Conservation (phyloP, 495 filamentous ascomycete species). For the Penicillium verhagenii region DNA sequence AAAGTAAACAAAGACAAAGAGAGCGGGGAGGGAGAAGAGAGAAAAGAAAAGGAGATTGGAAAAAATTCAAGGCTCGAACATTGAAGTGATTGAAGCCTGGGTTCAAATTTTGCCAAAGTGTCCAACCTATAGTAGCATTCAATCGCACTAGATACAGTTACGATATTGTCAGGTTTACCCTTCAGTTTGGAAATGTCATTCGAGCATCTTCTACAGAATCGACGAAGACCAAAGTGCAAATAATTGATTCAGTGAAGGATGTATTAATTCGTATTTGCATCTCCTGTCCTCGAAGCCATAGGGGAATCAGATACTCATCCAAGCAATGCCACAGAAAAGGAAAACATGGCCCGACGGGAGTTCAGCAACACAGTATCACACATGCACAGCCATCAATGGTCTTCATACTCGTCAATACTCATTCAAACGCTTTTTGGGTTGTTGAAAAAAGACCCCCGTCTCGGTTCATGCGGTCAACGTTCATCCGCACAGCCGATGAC, state of each 20-base stretch:
- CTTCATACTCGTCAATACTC: conserved; percentile 6
- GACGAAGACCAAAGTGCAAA: neutral
- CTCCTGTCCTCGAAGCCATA: conserved; percentile 14
- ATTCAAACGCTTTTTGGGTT: conserved; percentile 8
- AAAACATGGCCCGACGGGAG: neutral
- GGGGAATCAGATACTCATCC: conserved; percentile 15
- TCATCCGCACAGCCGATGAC: neutral
- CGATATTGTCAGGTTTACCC: too few relatives aligned
- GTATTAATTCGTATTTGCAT: conserved; percentile 30
- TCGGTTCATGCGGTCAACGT: conserved; percentile 7
- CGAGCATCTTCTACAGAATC: neutral
- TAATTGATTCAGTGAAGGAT: conserved; percentile 6
- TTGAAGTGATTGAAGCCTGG: neutral
- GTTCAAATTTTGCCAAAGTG: neutral
- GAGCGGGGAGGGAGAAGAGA: neutral
- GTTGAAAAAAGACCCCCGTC: conserved; percentile 13
- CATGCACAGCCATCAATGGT: neutral
- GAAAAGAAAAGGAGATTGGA: neutral
- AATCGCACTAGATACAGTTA: too few relatives aligned
- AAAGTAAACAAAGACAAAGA: neutral
- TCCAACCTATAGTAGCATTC: too few relatives aligned
- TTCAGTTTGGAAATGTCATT: too few relatives aligned
- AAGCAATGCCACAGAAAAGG: conserved; percentile 11
- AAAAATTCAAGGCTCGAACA: neutral
- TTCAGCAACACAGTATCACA: neutral